These are phyloP conservation scores for Blastocystis sp. DNA, from an alignment of 352 stramenopile genomes.

Conservation along the genomic window DNA sequence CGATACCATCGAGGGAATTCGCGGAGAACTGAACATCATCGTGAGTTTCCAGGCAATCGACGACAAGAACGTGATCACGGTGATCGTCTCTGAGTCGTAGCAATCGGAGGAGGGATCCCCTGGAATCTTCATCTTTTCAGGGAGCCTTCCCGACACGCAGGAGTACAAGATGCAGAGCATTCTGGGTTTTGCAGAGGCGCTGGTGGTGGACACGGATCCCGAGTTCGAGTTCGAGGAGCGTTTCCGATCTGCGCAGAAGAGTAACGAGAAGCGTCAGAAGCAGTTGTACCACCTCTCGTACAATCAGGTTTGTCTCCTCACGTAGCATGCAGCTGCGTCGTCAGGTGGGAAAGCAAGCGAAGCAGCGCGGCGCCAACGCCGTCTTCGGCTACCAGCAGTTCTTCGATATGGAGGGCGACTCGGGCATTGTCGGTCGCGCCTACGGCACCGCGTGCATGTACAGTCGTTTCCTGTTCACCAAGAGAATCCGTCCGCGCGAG, in stretches of 20 bases:
- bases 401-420: constrained; percentile 96
- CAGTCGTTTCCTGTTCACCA: constrained; percentile 7
- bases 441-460: constrained; percentile 79
- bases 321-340: constrained; percentile 60
- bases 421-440: constrained; percentile 83
- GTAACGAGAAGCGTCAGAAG: constrained; percentile 86
- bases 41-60: constrained; percentile 62
- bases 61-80: constrained; percentile 63
- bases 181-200: constrained; percentile 81
- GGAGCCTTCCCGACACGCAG: constrained; percentile 79
- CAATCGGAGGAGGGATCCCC: constrained; percentile 89
- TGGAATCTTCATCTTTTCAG: constrained; percentile 88
- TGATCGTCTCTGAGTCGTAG: constrained; percentile 91
- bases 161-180: constrained; percentile 74
- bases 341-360: constrained; percentile 83
- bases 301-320: constrained; percentile 63
- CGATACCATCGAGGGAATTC: constrained; percentile 85
- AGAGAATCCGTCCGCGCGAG: neutral
- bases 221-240: constrained; percentile 92
- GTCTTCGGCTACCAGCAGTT: constrained; percentile 92
- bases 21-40: constrained; percentile 82
- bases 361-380: constrained; percentile 89
- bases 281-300: constrained; percentile 83
- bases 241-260: constrained; percentile 77
- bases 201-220: constrained; percentile 91